phyloP scores from a whole-genome alignment of 2,329 filamentous ascomycete genomes.

The Pseudogymnoascus sp. region DNA sequence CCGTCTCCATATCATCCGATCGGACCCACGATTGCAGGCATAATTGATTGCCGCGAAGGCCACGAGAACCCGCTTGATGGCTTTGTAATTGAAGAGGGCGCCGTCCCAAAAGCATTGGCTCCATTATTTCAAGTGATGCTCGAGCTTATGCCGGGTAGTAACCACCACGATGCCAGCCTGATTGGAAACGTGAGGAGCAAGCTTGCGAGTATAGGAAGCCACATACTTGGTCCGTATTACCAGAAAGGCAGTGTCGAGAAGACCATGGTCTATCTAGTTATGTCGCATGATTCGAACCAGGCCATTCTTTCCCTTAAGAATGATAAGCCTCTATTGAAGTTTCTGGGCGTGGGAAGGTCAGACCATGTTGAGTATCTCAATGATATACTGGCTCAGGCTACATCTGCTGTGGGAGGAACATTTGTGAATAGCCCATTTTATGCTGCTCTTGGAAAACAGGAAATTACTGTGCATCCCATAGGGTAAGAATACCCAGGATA shows the following conservation, averaged over 20 bases:
- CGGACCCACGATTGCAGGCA: conserved; percentile 55
- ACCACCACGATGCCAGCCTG: conserved; percentile 33
- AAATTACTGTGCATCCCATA: conserved; percentile 60
- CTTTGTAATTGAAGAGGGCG: conserved; percentile 57
- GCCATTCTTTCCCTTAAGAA: conserved; percentile 50
- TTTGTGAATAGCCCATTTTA: conserved; percentile 52
- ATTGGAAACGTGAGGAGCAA: conserved; percentile 38
- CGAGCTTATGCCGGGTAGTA: conserved; percentile 43
- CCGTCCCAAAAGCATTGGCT: conserved; percentile 49
- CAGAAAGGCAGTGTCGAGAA: conserved; percentile 47
- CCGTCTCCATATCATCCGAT: conserved; percentile 45
- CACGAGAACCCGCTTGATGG: conserved; percentile 50
- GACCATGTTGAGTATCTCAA: conserved; percentile 48
- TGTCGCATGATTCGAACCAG: conserved; percentile 53
- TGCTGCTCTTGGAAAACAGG: conserved; percentile 45
- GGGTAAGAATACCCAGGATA: conserved; percentile 35
- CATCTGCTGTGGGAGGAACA: conserved; percentile 50
- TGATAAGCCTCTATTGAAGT: conserved; percentile 52
- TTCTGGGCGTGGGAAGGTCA: conserved; percentile 49
- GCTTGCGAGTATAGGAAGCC: conserved; percentile 43
- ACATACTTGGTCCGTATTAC: conserved; percentile 52
- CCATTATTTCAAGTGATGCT: conserved; percentile 50
- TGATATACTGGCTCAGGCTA: conserved; percentile 44
- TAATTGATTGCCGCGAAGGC: conserved; percentile 51
- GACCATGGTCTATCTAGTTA: conserved; percentile 58